Evolutionary conservation across 208 protist genomes (phyloP).

Genomic region (Phytomonas sp.): DNA sequence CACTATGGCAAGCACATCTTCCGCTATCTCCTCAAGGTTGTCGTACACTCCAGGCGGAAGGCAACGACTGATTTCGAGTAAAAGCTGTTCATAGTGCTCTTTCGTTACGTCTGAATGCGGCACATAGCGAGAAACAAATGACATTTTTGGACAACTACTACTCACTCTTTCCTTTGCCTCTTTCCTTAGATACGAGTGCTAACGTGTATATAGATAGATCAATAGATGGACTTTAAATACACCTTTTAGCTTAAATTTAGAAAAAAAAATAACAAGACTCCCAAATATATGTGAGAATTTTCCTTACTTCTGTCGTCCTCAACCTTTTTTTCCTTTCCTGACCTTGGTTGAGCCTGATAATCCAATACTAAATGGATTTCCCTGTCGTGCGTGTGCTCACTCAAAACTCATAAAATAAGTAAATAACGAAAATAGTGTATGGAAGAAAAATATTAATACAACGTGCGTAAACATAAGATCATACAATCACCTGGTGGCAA

Average conservation of each 20-base stretch:
- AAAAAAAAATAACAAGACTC: not conserved
- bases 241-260: not conserved
- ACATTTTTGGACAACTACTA: not conserved
- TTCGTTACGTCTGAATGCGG: slow-evolving; percentile 68
- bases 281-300: not conserved
- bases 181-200: slow-evolving; percentile 5
- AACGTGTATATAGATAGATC: slow-evolving; percentile 15
- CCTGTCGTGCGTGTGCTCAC: not conserved
- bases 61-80: slow-evolving; percentile 68
- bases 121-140: slow-evolving; percentile 29
- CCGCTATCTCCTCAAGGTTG: slow-evolving; percentile 67
- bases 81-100: slow-evolving; percentile 71
- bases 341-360: not conserved
- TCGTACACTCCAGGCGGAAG: slow-evolving; percentile 71
- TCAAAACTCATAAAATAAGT: not conserved
- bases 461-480: not conserved
- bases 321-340: slow-evolving; percentile 6
- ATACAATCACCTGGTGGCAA: not conserved
- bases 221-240: not conserved
- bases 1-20: slow-evolving; percentile 65
- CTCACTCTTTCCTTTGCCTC: slow-evolving; percentile 3
- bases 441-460: not conserved
- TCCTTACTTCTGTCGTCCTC: not conserved
- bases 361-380: not conserved
- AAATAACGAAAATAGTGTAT: not conserved